A percentile compares a stretch with the other conserved stretches of the same genome.
These are phyloP conservation scores for Medicago lupulina DNA, from an alignment of 306 rosid genomes.

Conservation along the genomic window DNA sequence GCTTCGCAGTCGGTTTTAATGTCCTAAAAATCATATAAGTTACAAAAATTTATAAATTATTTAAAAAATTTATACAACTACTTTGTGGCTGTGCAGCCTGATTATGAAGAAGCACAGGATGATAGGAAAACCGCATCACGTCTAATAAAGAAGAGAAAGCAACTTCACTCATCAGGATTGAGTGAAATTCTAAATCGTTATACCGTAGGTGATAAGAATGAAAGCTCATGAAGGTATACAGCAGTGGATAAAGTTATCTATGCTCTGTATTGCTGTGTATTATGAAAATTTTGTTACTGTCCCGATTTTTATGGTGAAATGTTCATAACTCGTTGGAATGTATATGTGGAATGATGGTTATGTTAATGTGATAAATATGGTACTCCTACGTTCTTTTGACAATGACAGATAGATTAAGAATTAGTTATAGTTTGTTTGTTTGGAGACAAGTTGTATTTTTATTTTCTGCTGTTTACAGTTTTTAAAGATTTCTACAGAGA, in stretches of 20 bases:
- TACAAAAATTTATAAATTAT: too few species aligned
- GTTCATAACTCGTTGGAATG: neutral
- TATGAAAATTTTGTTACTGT: constrained; percentile 12
- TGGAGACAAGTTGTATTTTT: too few species aligned
- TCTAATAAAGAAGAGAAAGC: constrained; percentile 79
- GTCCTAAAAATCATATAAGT: too few species aligned
- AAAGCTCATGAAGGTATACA: constrained; percentile 38
- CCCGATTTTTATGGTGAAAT: constrained; percentile 8
- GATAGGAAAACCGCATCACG: constrained; percentile 67
- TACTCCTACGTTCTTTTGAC: neutral
- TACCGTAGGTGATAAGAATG: constrained; percentile 52
- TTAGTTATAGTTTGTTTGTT: too few species aligned
- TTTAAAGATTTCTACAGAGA: neutral
- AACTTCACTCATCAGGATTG: constrained; percentile 66
- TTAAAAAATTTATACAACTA: neutral
- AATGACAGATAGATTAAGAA: constrained; percentile 1
- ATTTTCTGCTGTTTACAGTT: neutral
- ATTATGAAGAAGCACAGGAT: constrained; percentile 44
- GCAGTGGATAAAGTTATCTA: constrained; percentile 1
- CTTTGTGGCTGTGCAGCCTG: constrained; percentile 56
- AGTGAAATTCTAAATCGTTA: constrained; percentile 46
- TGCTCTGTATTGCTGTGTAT: neutral
- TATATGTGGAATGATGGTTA: neutral
- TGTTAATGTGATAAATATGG: neutral
- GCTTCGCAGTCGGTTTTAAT: constrained; percentile 34